Evolutionary conservation across 176 grass and related monocot genomes (phyloP), one percentile per base, ranked within the genome.

Genomic region (Stipa capillata): DNA sequence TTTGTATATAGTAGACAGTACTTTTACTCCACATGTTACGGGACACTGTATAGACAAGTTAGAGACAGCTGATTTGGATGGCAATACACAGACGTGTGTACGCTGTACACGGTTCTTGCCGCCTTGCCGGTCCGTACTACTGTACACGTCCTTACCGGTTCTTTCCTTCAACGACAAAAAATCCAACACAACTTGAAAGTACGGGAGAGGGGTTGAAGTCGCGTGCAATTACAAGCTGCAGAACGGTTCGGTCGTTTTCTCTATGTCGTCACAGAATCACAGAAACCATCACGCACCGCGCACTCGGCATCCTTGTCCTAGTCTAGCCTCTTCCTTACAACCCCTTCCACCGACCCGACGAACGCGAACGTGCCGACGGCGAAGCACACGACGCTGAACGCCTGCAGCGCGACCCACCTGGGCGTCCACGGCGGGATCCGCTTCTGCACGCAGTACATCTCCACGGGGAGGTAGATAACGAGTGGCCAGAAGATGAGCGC

Each of bases 391-490:
- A 37, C 53, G 60, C 87, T 87, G 73, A 90, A 93, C 1, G 27
- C n/a, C 72, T 87, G 61, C 12, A 93, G 76, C 42, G 42, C 45
- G 28, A 82, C 15, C 91, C 91, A 93, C 17, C 18, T 48, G 13
- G 17, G 41, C 45, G 84, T 87, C 91, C 87, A 93, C 16, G 58
- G n/a, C 21, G 2, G 18, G 34, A 88, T 75, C 79, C 63, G 80
- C 5, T 24, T 68, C 87, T 90, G 85, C 34, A 90, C n/a, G 24
- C 86, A 85, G 81, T 93, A 93, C 87, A 93, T 90, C 87, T 90
- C 81, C n/a, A 93, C 81, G 51, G 91, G 91, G 78, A 88, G 81
- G 82, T 90, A 93, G 67, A 93, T 76, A 65, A 54, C 84, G 5
- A 90, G 51, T 0, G 87, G 80, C 91, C 84, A 93, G 82, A 93